Evolutionary conservation across 1,284 basidiomycete genomes (phyloP).

Genomic region (Trichosporon sp.): DNA sequence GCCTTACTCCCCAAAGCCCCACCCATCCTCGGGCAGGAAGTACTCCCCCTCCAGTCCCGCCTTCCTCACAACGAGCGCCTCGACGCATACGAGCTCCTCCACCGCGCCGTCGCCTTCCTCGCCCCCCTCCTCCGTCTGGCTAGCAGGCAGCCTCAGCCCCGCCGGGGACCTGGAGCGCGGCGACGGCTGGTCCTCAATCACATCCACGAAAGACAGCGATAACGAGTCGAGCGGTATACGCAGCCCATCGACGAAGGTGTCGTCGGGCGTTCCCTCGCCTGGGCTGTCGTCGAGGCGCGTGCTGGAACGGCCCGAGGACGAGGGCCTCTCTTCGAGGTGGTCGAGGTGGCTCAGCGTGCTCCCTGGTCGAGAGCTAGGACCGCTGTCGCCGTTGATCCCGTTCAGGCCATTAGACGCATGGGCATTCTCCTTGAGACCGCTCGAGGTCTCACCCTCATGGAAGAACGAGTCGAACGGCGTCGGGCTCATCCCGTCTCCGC

Average conservation of each 20-base stretch:
- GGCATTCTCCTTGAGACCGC: too few species aligned
- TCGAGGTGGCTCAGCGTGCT: background rate
- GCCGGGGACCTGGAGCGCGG: background rate
- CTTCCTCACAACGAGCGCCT: slow-evolving; percentile 55
- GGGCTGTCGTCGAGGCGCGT: slow-evolving; percentile 4
- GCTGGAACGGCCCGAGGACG: background rate
- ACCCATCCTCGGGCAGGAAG: slow-evolving; percentile 37
- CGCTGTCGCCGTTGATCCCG: too few species aligned
- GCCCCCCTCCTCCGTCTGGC: background rate
- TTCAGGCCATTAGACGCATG: background rate
- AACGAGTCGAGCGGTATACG: slow-evolving; percentile 51
- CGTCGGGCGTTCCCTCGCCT: slow-evolving; percentile 24
- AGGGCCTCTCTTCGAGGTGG: background rate
- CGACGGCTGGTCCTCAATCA: slow-evolving; percentile 30
- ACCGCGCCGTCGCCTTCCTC: slow-evolving; percentile 16
- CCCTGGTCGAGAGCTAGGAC: background rate
- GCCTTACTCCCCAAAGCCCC: slow-evolving; percentile 39
- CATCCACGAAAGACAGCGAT: slow-evolving; percentile 53
- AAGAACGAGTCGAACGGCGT: background rate
- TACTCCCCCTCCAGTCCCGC: slow-evolving; percentile 35
- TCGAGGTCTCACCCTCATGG: background rate
- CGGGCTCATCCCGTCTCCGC: background rate
- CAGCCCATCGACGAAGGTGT: slow-evolving; percentile 40
- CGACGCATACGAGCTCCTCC: slow-evolving; percentile 55
- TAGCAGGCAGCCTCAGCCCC: background rate